Evolutionary conservation across 2,329 filamentous ascomycete species (phyloP), one percentile per base, ranked within the genome.

Genomic region (Sporothrix humicola): DNA sequence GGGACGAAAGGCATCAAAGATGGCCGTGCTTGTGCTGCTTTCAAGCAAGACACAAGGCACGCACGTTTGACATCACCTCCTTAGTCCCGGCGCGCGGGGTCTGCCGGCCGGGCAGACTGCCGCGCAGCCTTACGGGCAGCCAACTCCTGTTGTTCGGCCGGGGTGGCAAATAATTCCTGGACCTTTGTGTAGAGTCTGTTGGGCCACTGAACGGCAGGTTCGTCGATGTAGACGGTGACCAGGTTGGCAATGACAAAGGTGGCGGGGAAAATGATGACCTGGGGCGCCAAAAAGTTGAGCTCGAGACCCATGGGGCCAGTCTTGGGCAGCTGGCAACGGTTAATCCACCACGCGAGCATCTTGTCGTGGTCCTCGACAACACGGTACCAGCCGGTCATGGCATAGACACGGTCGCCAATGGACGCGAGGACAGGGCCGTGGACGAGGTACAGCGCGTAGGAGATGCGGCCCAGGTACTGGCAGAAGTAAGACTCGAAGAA

Each of bases 401-500:
- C 84, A 79, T 92, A 92, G 0, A 93, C 31, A 54, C 90, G 83
- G 78, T 93, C 89, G 3, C 89, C 90, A 1, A 91, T 71, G 0
- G 84, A 84, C 83, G 84, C 87, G 0, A 92, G 81, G 0, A 92
- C 79, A 0, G 89, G 89, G 0, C 90, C 90, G 76, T 92, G 90
- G 12, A 91, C 84, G 9, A 92, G 82, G 79, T 92, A 92, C 10
- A 92, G 81, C 1, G 87, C 84, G 78, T 87, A 92, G 0, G 88
- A 91, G 72, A 91, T 84, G 65, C 86, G 85, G 0, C 89, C 90
- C 2, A 92, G 83, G 75, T 90, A 90, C 77, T 90, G 89, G 77
- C 86, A 88, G 77, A 89, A 86, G 6, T 82, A 82, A 0, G 82
- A 83, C 79, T 90, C 89, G 77, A 91, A 91, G 78, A 90, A 88